Evolutionary conservation across 2,329 filamentous ascomycete genomes (phyloP).

Genomic region (Fusarium ambrosium): DNA sequence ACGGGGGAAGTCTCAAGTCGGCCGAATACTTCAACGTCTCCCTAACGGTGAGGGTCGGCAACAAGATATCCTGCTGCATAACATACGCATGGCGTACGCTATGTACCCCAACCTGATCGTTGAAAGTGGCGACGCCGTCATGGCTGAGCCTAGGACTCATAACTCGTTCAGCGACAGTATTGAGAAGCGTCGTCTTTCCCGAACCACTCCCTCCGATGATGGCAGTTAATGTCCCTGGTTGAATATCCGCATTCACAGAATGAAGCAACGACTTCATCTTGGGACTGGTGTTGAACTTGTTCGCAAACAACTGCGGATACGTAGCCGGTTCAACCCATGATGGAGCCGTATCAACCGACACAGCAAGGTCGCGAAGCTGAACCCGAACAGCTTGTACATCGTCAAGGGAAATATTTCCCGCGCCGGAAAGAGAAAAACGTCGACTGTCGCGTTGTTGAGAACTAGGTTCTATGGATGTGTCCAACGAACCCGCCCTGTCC

Average conservation of each 20-base stretch:
- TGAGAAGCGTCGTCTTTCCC: constrained; percentile 80
- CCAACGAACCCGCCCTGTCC: constrained; percentile 52
- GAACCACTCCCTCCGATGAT: constrained; percentile 82
- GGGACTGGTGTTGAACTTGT: constrained; percentile 54
- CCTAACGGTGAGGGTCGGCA: constrained; percentile 80
- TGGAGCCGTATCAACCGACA: constrained; percentile 71
- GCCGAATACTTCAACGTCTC: constrained; percentile 82
- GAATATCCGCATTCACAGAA: constrained; percentile 73
- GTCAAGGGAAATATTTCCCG: constrained; percentile 58
- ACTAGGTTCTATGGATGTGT: constrained; percentile 46
- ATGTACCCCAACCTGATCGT: constrained; percentile 66
- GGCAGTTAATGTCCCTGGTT: constrained; percentile 76
- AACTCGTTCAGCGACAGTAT: constrained; percentile 78
- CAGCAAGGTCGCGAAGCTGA: constrained; percentile 65
- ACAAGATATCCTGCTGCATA: constrained; percentile 81
- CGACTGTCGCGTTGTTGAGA: constrained; percentile 21
- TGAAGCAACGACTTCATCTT: constrained; percentile 69
- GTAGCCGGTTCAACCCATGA: constrained; percentile 64
- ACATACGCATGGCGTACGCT: constrained; percentile 76
- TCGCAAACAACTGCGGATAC: constrained; percentile 57
- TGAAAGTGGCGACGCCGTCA: constrained; percentile 72
- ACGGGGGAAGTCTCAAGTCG: constrained; percentile 75
- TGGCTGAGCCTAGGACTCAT: constrained; percentile 65
- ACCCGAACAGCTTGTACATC: constrained; percentile 70
- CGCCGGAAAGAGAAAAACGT: constrained; percentile 51